Evolutionary conservation across 2,329 filamentous ascomycete genomes (phyloP), one percentile per base, ranked within the genome.

Genomic region (Aspergillus amoenus): DNA sequence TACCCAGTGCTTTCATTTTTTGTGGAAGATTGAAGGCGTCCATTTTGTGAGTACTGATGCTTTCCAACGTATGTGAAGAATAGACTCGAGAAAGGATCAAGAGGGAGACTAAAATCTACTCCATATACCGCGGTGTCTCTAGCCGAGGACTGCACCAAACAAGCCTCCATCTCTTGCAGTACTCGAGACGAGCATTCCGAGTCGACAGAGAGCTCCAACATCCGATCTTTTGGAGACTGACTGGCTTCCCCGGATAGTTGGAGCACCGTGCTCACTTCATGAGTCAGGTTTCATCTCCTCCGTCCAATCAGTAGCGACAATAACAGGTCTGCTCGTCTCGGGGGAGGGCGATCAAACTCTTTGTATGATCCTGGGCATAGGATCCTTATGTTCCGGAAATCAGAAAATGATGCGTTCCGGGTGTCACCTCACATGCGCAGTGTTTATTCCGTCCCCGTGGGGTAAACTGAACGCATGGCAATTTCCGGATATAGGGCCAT

Each of bases 381-480:
- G 15, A 9, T 34, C 4, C 32, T 30, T 37, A 27, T 42, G 34
- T 15, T 39, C n/a, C 32, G 17, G n/a, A 17, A 17, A 9, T 15
- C 12, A 3, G 13, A 12, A 27, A 39, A 27, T 24, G 34, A 12
- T 18, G 15, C 9, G 27, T 4, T 30, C 21, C 21, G 21, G 21
- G 21, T 7, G 21, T 32, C 46, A 37, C 11, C 30, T 39, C 46
- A 32, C 13, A 24, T 48, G 46, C 30, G 30, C 32, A 18, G 32
- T 17, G 21, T 32, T 48, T 24, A 17, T 21, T 22, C 32, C 46
- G 30, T 37, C 49, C 40, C 49, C 49, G 24, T 52, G 40, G 40
- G 49, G 49, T 52, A 52, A 27, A 13, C 7, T 32, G 27, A 37
- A 43, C 21, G 40, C 49, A 52, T 52, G 49, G 49, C 49, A 44